A percentile compares a stretch with the other conserved stretches of the same genome.
These are phyloP conservation scores for Aspergillus clavatus DNA, from an alignment of 2,329 filamentous ascomycete genomes.

Conservation along the genomic window DNA sequence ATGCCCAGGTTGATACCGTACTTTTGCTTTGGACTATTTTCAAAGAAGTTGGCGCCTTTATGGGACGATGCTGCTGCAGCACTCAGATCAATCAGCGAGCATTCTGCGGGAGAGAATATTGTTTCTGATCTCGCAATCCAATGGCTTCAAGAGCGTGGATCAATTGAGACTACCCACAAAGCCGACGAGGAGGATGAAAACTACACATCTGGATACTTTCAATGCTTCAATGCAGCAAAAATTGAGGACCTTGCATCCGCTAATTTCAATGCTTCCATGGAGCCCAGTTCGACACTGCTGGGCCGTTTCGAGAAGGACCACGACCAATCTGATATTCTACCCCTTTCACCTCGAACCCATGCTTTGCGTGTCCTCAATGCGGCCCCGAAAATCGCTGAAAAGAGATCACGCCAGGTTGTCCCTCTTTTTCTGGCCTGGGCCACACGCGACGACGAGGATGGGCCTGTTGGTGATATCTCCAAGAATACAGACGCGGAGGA, in stretches of 20 bases:
- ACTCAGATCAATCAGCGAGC: constrained; percentile 68
- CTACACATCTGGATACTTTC: constrained; percentile 55
- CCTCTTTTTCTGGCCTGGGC: constrained; percentile 83
- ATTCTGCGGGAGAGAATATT: constrained; percentile 65
- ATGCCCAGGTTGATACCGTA: constrained; percentile 67
- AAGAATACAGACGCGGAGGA: constrained; percentile 9
- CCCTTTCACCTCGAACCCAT: constrained; percentile 61
- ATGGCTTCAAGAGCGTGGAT: constrained; percentile 58
- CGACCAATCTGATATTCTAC: constrained; percentile 23
- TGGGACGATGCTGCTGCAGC: constrained; percentile 80
- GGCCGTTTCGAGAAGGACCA: constrained; percentile 63
- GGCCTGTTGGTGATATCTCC: constrained; percentile 15
- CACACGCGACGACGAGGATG: constrained; percentile 47
- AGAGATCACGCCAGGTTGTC: constrained; percentile 75
- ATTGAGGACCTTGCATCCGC: constrained; percentile 52
- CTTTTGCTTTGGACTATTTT: constrained; percentile 85
- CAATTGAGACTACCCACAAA: constrained; percentile 19
- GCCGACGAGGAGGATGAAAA: constrained; percentile 21
- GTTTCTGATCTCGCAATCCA: constrained; percentile 69
- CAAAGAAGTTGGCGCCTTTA: constrained; percentile 74
- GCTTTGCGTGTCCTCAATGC: constrained; percentile 73
- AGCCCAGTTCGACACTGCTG: constrained; percentile 56
- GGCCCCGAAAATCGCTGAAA: constrained; percentile 75
- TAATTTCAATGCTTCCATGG: constrained; percentile 50
- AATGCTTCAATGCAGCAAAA: constrained; percentile 69